These are phyloP conservation scores for Cladosporium sp. DNA, from an alignment of 2,329 filamentous ascomycete species.

Conservation along the genomic window DNA sequence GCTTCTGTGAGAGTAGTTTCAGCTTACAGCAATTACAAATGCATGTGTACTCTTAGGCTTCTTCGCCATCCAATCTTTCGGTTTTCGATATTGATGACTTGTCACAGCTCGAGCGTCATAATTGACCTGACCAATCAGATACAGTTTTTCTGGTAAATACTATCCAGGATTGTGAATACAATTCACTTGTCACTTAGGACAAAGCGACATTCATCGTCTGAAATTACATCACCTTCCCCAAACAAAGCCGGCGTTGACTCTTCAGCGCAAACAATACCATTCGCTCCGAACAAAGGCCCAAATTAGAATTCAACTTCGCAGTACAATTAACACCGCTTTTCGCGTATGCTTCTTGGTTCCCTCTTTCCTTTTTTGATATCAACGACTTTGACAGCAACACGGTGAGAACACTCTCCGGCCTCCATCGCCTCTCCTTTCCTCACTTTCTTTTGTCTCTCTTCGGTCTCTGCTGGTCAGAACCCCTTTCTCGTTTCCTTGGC, in stretches of 20 bases:
- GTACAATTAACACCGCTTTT: conserved; percentile 4
- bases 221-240: background rate
- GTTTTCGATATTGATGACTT: background rate
- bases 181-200: conserved; percentile 3
- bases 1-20: conserved; percentile 4
- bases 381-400: conserved; percentile 9
- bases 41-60: conserved; percentile 3
- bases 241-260: conserved; percentile 1
- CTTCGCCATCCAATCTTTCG: background rate
- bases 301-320: conserved; percentile 1
- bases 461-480: conserved; percentile 13
- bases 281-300: background rate
- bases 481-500: background rate
- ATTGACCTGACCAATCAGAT: too few species aligned
- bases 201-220: background rate
- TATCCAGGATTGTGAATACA: background rate
- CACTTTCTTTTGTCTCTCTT: conserved; percentile 7
- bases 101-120: too few species aligned
- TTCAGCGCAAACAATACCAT: background rate
- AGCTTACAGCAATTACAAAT: conserved; percentile 2
- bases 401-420: background rate
- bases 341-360: background rate
- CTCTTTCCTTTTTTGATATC: conserved; percentile 1
- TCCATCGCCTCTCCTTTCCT: background rate
- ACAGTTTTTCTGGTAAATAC: too few species aligned